A percentile compares a stretch with the other conserved stretches of the same genome.
Evolutionary conservation across 164 flowering plant genomes (phyloP).

Genomic region (Litsea cubeba): DNA sequence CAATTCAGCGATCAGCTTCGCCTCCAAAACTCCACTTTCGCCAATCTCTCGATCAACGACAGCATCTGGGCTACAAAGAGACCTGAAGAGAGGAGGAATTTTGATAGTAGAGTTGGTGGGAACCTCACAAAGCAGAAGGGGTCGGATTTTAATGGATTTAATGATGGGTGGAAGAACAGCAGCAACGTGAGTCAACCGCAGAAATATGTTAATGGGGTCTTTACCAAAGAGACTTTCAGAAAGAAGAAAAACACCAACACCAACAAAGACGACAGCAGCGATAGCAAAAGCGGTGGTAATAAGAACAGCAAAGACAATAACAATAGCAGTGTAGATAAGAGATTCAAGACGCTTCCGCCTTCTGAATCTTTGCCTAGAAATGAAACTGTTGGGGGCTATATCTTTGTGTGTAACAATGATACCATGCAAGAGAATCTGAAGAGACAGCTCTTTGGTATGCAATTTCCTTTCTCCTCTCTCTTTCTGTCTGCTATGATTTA

Average conservation of each 20-base stretch:
- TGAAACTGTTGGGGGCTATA: conserved; percentile 86
- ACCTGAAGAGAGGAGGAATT: conserved; percentile 57
- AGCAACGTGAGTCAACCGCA: background rate
- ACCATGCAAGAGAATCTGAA: conserved; percentile 92
- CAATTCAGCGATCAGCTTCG: conserved; percentile 91
- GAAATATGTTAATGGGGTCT: conserved; percentile 48
- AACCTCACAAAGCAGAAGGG: conserved; percentile 19
- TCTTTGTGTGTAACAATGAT: conserved; percentile 95
- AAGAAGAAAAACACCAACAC: conserved; percentile 15
- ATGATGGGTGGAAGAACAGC: conserved; percentile 48
- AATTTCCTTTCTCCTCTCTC: background rate
- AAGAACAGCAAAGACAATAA: conserved; percentile 12
- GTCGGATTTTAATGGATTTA: conserved; percentile 29
- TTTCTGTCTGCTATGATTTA: background rate
- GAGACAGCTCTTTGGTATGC: conserved; percentile 86
- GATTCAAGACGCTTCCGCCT: conserved; percentile 89
- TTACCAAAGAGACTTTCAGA: conserved; percentile 42
- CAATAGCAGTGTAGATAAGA: conserved; percentile 53
- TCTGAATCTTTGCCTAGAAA: conserved; percentile 79
- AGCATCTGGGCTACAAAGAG: conserved; percentile 65
- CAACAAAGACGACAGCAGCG: conserved; percentile 16
- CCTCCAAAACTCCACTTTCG: conserved; percentile 41
- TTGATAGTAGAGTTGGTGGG: conserved; percentile 59
- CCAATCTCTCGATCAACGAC: conserved; percentile 66
- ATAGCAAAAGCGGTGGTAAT: conserved; percentile 6